These are phyloP conservation scores for Lindgomyces ingoldianus DNA, from an alignment of 495 filamentous ascomycete species.

Conservation along the genomic window DNA sequence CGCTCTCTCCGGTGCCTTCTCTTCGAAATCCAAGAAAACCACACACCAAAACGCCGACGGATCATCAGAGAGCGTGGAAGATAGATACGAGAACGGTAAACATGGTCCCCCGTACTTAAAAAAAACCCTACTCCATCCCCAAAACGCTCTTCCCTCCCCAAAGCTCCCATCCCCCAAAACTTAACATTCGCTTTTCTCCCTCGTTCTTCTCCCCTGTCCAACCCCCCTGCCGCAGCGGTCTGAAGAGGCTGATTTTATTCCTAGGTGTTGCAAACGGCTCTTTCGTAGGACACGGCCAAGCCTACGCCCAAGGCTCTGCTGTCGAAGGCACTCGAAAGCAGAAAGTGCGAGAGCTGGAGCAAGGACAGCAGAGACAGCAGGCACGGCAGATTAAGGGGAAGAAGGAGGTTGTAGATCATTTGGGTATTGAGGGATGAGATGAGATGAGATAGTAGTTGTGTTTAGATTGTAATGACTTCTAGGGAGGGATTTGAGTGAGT, in stretches of 20 bases:
- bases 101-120: not conserved
- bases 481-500: not conserved
- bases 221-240: not conserved
- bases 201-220: not conserved
- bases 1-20: constrained; percentile 40
- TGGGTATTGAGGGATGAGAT: constrained; percentile 33
- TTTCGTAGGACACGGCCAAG: constrained; percentile 8
- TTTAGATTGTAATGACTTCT: not conserved
- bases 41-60: constrained; percentile 39
- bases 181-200: not conserved
- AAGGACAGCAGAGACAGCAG: not conserved
- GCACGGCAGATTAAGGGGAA: constrained; percentile 9
- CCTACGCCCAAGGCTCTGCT: constrained; percentile 13
- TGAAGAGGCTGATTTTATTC: not conserved
- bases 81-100: constrained; percentile 22
- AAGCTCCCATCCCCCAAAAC: not conserved
- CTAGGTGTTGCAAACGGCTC: constrained; percentile 5
- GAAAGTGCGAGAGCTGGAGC: constrained; percentile 10
- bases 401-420: constrained; percentile 30
- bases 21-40: constrained; percentile 40
- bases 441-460: too few species aligned
- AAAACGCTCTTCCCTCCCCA: too few species aligned
- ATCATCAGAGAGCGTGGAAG: constrained; percentile 26
- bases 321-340: constrained; percentile 4
- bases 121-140: not conserved